These are phyloP conservation scores for Aphanomyces cochlioides DNA, from an alignment of 352 stramenopile genomes.

Conservation along the genomic window DNA sequence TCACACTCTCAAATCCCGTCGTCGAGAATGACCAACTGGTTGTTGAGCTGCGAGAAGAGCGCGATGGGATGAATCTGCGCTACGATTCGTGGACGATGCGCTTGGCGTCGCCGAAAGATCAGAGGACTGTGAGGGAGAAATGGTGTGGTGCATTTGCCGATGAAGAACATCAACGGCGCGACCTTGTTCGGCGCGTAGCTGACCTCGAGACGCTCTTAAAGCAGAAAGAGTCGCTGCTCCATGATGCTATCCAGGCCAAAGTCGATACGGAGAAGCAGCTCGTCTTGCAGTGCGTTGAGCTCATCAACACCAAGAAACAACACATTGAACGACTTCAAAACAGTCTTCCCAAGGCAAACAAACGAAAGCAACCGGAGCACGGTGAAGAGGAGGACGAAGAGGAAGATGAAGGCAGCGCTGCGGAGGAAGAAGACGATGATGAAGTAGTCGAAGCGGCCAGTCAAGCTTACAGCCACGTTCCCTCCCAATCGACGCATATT, in stretches of 20 bases:
- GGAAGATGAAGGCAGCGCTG: background rate
- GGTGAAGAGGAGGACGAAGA: background rate
- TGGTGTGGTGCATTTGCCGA: slow-evolving; percentile 1
- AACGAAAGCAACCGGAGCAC: background rate
- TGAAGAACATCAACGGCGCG: background rate
- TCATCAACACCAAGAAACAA: background rate
- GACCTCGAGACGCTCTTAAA: background rate
- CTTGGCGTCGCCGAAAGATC: background rate
- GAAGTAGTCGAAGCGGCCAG: background rate
- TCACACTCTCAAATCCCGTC: background rate
- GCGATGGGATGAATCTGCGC: background rate
- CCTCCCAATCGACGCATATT: background rate
- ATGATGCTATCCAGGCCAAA: background rate
- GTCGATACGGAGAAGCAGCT: background rate
- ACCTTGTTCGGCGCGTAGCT: background rate
- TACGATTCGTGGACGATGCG: slow-evolving; percentile 12
- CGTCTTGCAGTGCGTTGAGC: background rate
- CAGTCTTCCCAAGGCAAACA: background rate
- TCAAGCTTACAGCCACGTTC: slow-evolving; percentile 2
- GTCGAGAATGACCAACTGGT: background rate
- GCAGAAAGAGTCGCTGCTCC: background rate
- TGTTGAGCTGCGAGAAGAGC: background rate
- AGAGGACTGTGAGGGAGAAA: background rate
- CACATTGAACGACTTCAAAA: background rate
- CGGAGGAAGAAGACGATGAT: background rate